Base-by-base conservation (phyloP, 2,329 filamentous ascomycete genomes). In the Scedosporium minutisporum region DNA sequence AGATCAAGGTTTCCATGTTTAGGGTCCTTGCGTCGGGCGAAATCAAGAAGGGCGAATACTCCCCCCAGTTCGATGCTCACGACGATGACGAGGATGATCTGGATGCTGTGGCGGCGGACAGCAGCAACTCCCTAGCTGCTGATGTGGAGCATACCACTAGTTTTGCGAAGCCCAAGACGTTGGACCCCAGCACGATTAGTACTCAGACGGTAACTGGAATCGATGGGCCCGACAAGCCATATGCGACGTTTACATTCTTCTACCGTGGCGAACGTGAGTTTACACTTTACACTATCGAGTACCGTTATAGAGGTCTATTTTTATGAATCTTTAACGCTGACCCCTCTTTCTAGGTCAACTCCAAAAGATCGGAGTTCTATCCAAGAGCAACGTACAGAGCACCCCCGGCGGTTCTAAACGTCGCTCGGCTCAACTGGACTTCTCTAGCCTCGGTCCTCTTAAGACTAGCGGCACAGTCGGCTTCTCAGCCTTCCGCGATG, bases 161-260 rank as follows among this genome's bases (percentile, higher is more conserved):
- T 72, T 97, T 97, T 75, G 93, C 93, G 9, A 96, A 97, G 77
- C 93, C 93, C 14, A 97, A 97, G 81, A 89, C 91, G 1, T 81
- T 97, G 61, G 96, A 97, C 76, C 93, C 93, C 0, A 97, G 97
- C 77, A 92, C 91, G 2, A 99, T 99, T 71, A 97, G 93, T 71
- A 99, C 95, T 2, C 95, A 99, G 76, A 99, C 95, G 0, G 95
- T 99, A n/a, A 97, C 95, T 7, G 95, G 93, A 18, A 96, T 97
- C 65, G 95, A 99, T 73, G 91, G 92, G 0, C 92, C 93, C 21
- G 93, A 97, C 66, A 95, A 93, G 75, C 95, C 96, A 3, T 99
- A 96, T 76, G 95, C 95, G 3, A 88, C 90, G 7, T 99, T 99
- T 74, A 97, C 96, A 29, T 99, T 99, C 74, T 91, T 97, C 77